A percentile compares a stretch with the other conserved stretches of the same genome.
Evolutionary conservation across 768 basidiomycete species (phyloP).

Genomic region (Agaricus sinodeliciosus): DNA sequence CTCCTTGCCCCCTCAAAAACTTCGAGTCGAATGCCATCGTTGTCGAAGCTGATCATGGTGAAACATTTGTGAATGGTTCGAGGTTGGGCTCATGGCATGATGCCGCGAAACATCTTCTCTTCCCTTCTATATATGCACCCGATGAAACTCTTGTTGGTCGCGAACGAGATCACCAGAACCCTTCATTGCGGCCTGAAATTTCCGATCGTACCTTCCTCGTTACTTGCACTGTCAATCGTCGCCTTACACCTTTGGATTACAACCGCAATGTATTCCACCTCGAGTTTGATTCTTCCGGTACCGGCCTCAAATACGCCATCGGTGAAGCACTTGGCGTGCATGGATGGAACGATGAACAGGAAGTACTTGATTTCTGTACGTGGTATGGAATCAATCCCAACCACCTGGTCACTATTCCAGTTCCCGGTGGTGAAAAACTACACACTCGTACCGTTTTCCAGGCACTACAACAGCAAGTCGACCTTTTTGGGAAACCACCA

Average conservation of each 20-base stretch:
- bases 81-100: slow-evolving; percentile 72
- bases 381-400: slow-evolving; percentile 89
- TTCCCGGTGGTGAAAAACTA: slow-evolving; percentile 58
- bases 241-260: slow-evolving; percentile 91
- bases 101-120: slow-evolving; percentile 83
- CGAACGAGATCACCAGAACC: slow-evolving; percentile 49
- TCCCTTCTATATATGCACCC: slow-evolving; percentile 73
- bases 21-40: slow-evolving; percentile 74
- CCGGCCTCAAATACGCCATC: slow-evolving; percentile 90
- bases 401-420: slow-evolving; percentile 75
- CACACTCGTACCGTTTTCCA: slow-evolving; percentile 96
- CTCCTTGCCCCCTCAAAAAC: slow-evolving; percentile 33
- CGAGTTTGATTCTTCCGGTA: slow-evolving; percentile 88
- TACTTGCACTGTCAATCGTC: slow-evolving; percentile 89
- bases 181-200: slow-evolving; percentile 78
- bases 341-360: slow-evolving; percentile 92
- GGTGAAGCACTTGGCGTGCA: slow-evolving; percentile 97
- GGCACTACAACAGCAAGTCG: slow-evolving; percentile 91
- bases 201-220: slow-evolving; percentile 89
- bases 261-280: slow-evolving; percentile 99
- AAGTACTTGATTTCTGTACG: slow-evolving; percentile 81
- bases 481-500: slow-evolving; percentile 92
- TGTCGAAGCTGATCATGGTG: slow-evolving; percentile 51
- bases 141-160: slow-evolving; percentile 30
- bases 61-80: slow-evolving; percentile 55